A percentile compares a stretch with the other conserved stretches of the same genome.
These are phyloP conservation scores for Scenedesmus sp. DNA, from an alignment of 163 green algal genomes.

Conservation along the genomic window DNA sequence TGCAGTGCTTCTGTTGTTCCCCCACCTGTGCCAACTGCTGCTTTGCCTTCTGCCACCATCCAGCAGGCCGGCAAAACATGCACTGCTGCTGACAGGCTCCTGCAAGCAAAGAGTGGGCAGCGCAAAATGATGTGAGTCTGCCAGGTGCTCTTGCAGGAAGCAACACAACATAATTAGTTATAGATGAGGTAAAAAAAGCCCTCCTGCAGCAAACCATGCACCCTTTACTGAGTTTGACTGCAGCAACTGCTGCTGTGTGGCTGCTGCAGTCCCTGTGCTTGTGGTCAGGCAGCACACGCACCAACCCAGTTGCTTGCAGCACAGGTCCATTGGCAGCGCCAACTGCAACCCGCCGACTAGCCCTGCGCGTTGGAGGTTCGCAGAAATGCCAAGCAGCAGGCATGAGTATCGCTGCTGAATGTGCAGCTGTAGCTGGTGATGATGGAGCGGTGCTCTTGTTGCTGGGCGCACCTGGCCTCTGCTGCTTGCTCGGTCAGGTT, in stretches of 20 bases:
- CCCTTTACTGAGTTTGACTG: background rate
- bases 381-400: too few relatives aligned
- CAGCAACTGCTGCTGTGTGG: background rate
- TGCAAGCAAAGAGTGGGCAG: background rate
- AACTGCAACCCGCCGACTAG: background rate
- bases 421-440: background rate
- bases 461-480: constrained; percentile 17
- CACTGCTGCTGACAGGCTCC: background rate
- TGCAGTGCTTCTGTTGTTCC: background rate
- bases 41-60: constrained; percentile 19
- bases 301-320: background rate
- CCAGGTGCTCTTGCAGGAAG: background rate
- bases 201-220: background rate
- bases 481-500: background rate
- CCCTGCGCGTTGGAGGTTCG: background rate
- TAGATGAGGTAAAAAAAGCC: background rate
- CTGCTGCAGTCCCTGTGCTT: background rate
- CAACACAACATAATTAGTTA: background rate
- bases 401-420: background rate
- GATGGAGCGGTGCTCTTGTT: background rate
- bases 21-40: constrained; percentile 46
- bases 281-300: background rate
- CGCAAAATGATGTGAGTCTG: background rate
- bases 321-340: background rate
- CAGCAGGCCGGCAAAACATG: constrained; percentile 17